Evolutionary conservation across 768 basidiomycete species (phyloP).

Genomic region (Floccularia luteovirens): DNA sequence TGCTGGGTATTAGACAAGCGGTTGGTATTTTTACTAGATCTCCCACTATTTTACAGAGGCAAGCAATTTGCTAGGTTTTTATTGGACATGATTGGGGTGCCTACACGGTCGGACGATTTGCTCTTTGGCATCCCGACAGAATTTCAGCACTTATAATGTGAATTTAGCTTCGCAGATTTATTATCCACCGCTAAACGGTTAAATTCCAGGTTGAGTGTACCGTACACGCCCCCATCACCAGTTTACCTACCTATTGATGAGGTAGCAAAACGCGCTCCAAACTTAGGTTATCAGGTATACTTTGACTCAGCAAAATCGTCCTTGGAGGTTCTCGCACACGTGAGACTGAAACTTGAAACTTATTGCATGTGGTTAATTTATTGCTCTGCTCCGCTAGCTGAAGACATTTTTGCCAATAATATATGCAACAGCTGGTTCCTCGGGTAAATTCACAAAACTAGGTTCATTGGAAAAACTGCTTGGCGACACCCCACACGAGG

Average conservation of each 20-base stretch:
- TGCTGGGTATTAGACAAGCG: slow-evolving; percentile 40
- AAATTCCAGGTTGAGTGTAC: slow-evolving; percentile 50
- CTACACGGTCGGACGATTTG: slow-evolving; percentile 54
- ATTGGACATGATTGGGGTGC: slow-evolving; percentile 84
- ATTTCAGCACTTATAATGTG: slow-evolving; percentile 54
- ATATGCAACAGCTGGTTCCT: slow-evolving; percentile 13
- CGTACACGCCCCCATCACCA: slow-evolving; percentile 53
- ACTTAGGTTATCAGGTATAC: slow-evolving; percentile 63
- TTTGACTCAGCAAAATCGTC: slow-evolving; percentile 48
- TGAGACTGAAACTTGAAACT: slow-evolving; percentile 17
- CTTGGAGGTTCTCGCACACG: slow-evolving; percentile 48
- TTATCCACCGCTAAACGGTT: neutral
- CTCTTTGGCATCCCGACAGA: slow-evolving; percentile 65
- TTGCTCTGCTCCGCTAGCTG: slow-evolving; percentile 25
- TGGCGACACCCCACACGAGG: slow-evolving; percentile 6
- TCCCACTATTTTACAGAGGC: neutral
- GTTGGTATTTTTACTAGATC: slow-evolving; percentile 27
- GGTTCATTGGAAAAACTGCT: slow-evolving; percentile 21
- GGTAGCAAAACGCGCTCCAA: slow-evolving; percentile 42
- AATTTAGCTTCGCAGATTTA: slow-evolving; percentile 12
- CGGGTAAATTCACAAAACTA: slow-evolving; percentile 11
- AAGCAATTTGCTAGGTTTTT: slow-evolving; percentile 33
- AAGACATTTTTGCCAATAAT: slow-evolving; percentile 24
- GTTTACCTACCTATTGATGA: slow-evolving; percentile 42
- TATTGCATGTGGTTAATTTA: neutral